Base-by-base conservation (phyloP, 2,329 filamentous ascomycete genomes). In the Penicillium sp. region DNA sequence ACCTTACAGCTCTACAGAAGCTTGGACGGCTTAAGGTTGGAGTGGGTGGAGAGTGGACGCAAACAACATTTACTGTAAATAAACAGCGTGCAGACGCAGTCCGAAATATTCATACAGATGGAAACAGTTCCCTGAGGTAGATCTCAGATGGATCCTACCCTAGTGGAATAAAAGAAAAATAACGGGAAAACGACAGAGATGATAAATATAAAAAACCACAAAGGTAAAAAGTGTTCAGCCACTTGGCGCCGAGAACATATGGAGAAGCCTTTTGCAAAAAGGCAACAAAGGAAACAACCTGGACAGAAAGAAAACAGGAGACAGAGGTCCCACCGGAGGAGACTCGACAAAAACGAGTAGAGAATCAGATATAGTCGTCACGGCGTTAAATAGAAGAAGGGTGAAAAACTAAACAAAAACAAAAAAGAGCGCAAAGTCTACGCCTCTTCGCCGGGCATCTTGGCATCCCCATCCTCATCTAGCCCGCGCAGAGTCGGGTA, bases 381-480 rank as follows among this genome's bases (percentile, higher is more conserved):
- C 54, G 42, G 59, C 59, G 52, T 63, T 49, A 63, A 32, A 39
- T 44, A 24, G 40, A 27, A 43, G 33, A 18, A 8, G 8, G n/a
- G 21, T 15, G n/a, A 48, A 27, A 26, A 24, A 21, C 27, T 24
- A 24, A 36, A 36, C n/a, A 43, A 27, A 21, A 17, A 13, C 46
- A 12, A 23, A n/a, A 37, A 27, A 15, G n/a, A 41, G 36, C 39
- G 13, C 32, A 43, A 1, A 13, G 8, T 7, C 37, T 58, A 66
- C 24, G 50, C 55, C 40, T 58, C 61, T 58, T 60, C 58, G n/a
- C 45, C 58, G 21, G 65, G 65, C 68, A 72, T 72, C 49, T 72
- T 70, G 23, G 68, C 59, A 51, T 72, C 70, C 5, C 65, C 68
- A 49, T 72, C 68, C 32, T 68, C 68, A 29, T 70, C 69, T 43